These are phyloP conservation scores for Scutellaria galericulata DNA, from an alignment of 257 asterid genomes.

Conservation along the genomic window DNA sequence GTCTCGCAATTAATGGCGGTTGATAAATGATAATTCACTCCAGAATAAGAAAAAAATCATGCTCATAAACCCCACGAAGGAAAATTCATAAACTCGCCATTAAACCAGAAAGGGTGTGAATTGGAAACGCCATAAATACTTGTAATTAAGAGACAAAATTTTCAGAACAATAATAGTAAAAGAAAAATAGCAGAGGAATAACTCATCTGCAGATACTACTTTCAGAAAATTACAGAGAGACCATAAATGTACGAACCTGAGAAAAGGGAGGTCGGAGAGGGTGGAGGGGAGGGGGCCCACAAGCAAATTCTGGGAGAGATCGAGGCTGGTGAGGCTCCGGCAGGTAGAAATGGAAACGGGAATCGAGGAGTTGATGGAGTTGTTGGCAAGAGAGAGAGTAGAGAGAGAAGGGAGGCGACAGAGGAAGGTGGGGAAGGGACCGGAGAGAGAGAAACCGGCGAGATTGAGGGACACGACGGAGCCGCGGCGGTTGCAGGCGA, in stretches of 20 bases:
- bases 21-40: constrained; percentile 21
- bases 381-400: constrained; percentile 47
- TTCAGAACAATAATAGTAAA: neutral
- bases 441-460: constrained; percentile 52
- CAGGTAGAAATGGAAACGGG: constrained; percentile 63
- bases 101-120: neutral
- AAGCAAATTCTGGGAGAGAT: constrained; percentile 65
- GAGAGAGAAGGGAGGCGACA: constrained; percentile 65
- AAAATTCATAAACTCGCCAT: constrained; percentile 19
- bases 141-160: neutral
- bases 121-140: neutral
- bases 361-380: constrained; percentile 57
- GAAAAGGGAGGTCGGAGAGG: constrained; percentile 63
- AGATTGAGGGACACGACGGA: constrained; percentile 59
- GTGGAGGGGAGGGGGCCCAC: constrained; percentile 66
- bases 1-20: constrained; percentile 33
- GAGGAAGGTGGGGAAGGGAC: constrained; percentile 59
- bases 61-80: neutral
- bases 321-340: constrained; percentile 56
- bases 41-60: constrained; percentile 7
- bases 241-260: constrained; percentile 55
- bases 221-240: constrained; percentile 1
- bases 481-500: constrained; percentile 47
- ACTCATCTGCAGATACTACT: neutral
- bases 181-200: neutral